These are phyloP conservation scores for Teunomyces cretensis DNA, from an alignment of 805 yeast genomes.

Conservation along the genomic window DNA sequence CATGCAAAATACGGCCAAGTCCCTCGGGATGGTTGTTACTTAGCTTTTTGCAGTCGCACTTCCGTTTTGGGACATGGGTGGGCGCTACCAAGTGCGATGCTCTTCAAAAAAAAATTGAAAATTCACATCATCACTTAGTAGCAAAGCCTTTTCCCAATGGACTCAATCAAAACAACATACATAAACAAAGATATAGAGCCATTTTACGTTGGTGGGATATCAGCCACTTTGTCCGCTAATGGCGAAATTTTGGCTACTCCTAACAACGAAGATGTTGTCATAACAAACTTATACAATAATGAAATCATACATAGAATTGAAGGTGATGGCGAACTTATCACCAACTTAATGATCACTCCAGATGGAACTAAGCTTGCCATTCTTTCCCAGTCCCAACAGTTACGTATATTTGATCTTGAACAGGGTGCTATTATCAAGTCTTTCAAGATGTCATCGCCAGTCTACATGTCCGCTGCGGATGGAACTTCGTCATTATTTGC, in stretches of 20 bases:
- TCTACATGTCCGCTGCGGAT: conserved; percentile 75
- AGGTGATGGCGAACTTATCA: conserved; percentile 82
- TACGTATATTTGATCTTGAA: conserved; percentile 60
- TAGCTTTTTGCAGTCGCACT: neutral
- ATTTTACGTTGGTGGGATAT: conserved; percentile 81
- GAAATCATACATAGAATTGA: conserved; percentile 59
- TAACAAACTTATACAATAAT: conserved; percentile 64
- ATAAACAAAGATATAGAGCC: conserved; percentile 62
- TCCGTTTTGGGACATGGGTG: neutral
- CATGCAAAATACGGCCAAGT: conserved; percentile 41
- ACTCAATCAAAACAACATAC: conserved; percentile 40
- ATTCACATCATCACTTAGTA: neutral
- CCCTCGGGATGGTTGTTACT: conserved; percentile 35
- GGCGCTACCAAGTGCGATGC: conserved; percentile 8
- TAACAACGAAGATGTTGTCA: conserved; percentile 69
- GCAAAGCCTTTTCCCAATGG: conserved; percentile 9
- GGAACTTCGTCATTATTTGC: conserved; percentile 82
- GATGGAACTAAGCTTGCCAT: conserved; percentile 70
- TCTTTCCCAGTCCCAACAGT: conserved; percentile 80
- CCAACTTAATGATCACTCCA: conserved; percentile 74
- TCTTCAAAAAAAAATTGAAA: conserved; percentile 10
- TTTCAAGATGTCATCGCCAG: conserved; percentile 72
- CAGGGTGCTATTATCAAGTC: conserved; percentile 43
- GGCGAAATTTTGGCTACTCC: conserved; percentile 69
- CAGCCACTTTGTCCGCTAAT: conserved; percentile 64